Conservation (phyloP, 345 rosid species). For the Schrenkiella parvula region DNA sequence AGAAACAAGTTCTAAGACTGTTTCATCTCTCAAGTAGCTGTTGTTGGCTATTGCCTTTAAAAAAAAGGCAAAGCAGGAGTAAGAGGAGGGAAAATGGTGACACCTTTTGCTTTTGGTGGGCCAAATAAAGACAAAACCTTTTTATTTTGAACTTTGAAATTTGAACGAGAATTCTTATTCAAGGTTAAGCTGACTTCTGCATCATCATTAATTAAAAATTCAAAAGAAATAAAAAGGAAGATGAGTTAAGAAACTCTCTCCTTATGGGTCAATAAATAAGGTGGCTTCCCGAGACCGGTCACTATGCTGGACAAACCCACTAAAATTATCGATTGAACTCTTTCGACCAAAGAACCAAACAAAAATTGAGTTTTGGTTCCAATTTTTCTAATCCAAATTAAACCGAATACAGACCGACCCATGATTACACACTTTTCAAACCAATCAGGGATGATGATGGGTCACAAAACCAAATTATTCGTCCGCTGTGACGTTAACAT, state of each 20-base stretch:
- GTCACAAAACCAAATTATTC: background rate
- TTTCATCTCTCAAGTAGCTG: conserved; percentile 5
- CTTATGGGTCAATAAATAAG: background rate
- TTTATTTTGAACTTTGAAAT: conserved; percentile 30
- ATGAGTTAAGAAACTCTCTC: background rate
- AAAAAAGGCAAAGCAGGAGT: conserved; percentile 11
- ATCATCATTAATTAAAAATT: background rate
- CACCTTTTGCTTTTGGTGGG: conserved; percentile 31
- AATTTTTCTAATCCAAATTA: background rate
- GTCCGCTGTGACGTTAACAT: background rate
- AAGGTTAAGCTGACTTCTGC: conserved; percentile 12
- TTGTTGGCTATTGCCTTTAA: background rate
- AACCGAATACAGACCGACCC: background rate
- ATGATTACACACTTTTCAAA: background rate
- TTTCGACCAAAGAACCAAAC: background rate
- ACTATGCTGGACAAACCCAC: too few relatives aligned
- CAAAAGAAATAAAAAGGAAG: background rate
- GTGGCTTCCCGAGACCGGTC: too few relatives aligned
- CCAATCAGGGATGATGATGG: conserved; percentile 2
- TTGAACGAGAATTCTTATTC: conserved; percentile 17
- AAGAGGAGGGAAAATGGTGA: conserved; percentile 2
- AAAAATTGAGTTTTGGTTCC: background rate
- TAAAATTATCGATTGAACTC: background rate
- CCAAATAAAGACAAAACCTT: conserved; percentile 5
- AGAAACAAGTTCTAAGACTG: conserved; percentile 16